phyloP scores from a whole-genome alignment of 352 stramenopile genomes.

The Globisporangium spiculum region DNA sequence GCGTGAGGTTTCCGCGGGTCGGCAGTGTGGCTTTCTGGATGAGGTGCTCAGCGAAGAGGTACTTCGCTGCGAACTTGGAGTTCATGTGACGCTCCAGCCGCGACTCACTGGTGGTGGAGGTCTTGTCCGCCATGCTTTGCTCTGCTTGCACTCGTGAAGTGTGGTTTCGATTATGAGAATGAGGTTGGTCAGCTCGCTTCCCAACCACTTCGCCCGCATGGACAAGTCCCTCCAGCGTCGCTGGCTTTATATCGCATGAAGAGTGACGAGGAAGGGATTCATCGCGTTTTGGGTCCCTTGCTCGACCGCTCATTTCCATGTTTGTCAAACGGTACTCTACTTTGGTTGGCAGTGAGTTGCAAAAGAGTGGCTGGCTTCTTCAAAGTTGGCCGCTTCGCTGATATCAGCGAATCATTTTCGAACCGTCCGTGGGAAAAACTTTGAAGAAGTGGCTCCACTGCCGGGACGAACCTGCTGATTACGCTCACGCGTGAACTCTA shows the following conservation, averaged over 20 bases:
- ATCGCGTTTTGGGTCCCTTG: neutral
- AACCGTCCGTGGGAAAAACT: neutral
- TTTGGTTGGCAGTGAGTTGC: too few relatives aligned
- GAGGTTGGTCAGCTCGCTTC: neutral
- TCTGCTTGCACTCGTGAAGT: neutral
- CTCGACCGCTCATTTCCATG: neutral
- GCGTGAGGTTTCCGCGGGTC: constrained; percentile 36
- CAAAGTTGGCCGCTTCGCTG: neutral
- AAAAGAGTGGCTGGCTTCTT: neutral
- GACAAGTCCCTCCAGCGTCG: too few relatives aligned
- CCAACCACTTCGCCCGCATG: too few relatives aligned
- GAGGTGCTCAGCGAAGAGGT: neutral
- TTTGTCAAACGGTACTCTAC: neutral
- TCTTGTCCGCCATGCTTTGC: neutral
- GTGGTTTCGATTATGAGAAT: neutral
- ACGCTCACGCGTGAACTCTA: neutral
- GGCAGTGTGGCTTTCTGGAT: constrained; percentile 24
- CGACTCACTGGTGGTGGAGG: neutral
- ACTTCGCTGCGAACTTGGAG: constrained; percentile 7
- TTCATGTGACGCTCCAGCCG: constrained; percentile 2
- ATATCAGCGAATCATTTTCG: neutral
- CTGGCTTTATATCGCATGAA: too few relatives aligned
- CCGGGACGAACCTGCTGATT: neutral
- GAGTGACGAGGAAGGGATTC: neutral
- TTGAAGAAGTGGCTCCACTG: neutral